Evolutionary conservation across 2,329 filamentous ascomycete genomes (phyloP).

Genomic region (Stromatinia cepivora): DNA sequence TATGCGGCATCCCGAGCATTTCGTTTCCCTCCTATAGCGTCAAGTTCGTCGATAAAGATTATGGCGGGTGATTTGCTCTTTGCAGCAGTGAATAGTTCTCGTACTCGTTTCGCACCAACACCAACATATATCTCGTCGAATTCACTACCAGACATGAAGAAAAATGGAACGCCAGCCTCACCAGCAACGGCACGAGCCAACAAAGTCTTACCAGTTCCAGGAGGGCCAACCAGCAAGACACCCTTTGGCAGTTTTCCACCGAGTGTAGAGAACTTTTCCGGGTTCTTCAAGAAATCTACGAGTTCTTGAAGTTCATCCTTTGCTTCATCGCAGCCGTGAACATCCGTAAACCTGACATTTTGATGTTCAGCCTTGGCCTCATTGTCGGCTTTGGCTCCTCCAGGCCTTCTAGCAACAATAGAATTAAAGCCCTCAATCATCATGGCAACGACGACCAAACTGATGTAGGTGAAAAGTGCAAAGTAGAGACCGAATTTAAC

Average conservation of each 20-base stretch:
- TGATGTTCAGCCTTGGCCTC: slow-evolving; percentile 93
- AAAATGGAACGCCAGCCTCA: slow-evolving; percentile 96
- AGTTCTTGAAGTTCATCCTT: slow-evolving; percentile 98
- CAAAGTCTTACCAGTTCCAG: slow-evolving; percentile 95
- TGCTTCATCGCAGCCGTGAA: slow-evolving; percentile 96
- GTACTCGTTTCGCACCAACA: slow-evolving; percentile 92
- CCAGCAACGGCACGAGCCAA: slow-evolving; percentile 93
- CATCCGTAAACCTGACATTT: slow-evolving; percentile 85
- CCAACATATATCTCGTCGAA: slow-evolving; percentile 99
- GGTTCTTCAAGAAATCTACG: slow-evolving; percentile 92
- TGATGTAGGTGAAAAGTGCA: slow-evolving; percentile 74
- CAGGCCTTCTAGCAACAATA: slow-evolving; percentile 59
- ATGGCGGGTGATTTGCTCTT: slow-evolving; percentile 86
- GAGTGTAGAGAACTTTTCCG: slow-evolving; percentile 87
- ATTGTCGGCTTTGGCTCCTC: slow-evolving; percentile 55
- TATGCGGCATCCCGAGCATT: slow-evolving; percentile 93
- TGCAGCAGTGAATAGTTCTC: slow-evolving; percentile 84
- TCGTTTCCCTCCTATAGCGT: slow-evolving; percentile 91
- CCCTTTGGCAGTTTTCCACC: slow-evolving; percentile 97
- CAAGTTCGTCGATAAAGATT: slow-evolving; percentile 92
- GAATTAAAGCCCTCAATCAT: slow-evolving; percentile 78
- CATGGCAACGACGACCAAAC: slow-evolving; percentile 76
- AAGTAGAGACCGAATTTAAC: slow-evolving; percentile 83
- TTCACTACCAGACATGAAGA: slow-evolving; percentile 99
- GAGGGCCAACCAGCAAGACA: slow-evolving; percentile 90